Conservation (phyloP, 2,329 filamentous ascomycete species). For the Tetracladium maxilliforme region DNA sequence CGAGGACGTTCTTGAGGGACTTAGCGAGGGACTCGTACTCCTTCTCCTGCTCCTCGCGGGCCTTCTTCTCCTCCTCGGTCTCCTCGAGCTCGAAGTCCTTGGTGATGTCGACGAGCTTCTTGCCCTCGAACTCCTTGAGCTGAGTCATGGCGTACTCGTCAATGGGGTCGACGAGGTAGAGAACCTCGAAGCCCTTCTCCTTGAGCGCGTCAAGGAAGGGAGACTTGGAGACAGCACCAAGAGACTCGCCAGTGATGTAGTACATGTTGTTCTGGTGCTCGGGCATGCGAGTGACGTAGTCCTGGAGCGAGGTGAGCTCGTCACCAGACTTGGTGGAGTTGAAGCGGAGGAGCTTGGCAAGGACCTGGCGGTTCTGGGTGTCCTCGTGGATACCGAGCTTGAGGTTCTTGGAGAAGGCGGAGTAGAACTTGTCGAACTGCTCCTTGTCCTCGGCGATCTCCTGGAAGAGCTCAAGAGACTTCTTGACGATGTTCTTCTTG, state of each 20-base stretch:
- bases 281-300: constrained; percentile 98
- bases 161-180: constrained; percentile 98
- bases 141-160: constrained; percentile 99
- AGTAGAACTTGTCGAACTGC: constrained; percentile 99
- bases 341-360: constrained; percentile 98
- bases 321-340: constrained; percentile 98
- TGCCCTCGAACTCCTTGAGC: constrained; percentile 99
- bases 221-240: constrained; percentile 96
- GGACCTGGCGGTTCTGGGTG: constrained; percentile 81
- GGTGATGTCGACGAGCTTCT: constrained; percentile 99
- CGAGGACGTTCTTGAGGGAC: constrained; percentile 96
- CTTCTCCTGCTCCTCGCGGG: constrained; percentile 94
- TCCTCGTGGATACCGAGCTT: constrained; percentile 99
- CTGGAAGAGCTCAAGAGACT: constrained; percentile 97
- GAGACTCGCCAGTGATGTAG: constrained; percentile 99
- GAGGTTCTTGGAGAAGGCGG: constrained; percentile 99
- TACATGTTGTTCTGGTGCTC: constrained; percentile 99
- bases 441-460: constrained; percentile 99
- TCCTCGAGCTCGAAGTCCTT: constrained; percentile 99
- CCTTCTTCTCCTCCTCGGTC: constrained; percentile 97
- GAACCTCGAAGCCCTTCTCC: constrained; percentile 98
- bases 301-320: constrained; percentile 82
- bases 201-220: constrained; percentile 98
- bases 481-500: constrained; percentile 99
- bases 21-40: constrained; percentile 91